Evolutionary conservation across 2,329 filamentous ascomycete species (phyloP).

Genomic region (Plectosphaerella plurivora): DNA sequence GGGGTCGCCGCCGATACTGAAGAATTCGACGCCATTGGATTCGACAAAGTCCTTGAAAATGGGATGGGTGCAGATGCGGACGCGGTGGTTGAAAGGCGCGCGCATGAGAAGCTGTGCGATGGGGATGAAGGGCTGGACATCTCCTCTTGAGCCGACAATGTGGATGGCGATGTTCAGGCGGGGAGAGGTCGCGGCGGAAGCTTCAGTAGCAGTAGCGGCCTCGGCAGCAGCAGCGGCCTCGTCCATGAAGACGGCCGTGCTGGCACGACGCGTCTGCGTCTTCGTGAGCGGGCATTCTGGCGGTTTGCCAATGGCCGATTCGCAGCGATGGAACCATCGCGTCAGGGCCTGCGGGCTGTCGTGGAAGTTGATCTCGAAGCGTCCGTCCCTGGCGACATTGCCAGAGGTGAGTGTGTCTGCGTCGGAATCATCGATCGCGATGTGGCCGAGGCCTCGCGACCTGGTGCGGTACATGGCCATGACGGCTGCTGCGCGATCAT

Average conservation of each 20-base stretch:
- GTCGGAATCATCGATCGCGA: constrained; percentile 17
- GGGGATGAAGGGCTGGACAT: constrained; percentile 51
- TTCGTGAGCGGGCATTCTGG: too few relatives aligned
- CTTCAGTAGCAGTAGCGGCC: background rate
- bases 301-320: background rate
- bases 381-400: constrained; percentile 21
- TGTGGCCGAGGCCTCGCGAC: constrained; percentile 19
- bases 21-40: constrained; percentile 51
- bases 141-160: constrained; percentile 24
- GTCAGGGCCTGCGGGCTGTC: constrained; percentile 18
- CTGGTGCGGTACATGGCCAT: constrained; percentile 23
- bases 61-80: constrained; percentile 52
- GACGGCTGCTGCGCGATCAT: too few relatives aligned
- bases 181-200: constrained; percentile 7
- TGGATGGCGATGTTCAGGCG: constrained; percentile 26
- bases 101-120: constrained; percentile 40
- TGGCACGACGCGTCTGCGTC: constrained; percentile 1
- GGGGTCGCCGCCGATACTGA: constrained; percentile 52
- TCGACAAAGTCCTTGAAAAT: constrained; percentile 50
- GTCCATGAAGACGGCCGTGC: constrained; percentile 5
- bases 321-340: constrained; percentile 19
- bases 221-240: background rate
- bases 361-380: constrained; percentile 25
- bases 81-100: constrained; percentile 42
- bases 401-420: constrained; percentile 16